These are phyloP conservation scores for Lactuca sativa DNA, from an alignment of 129 eudicot species.

Conservation along the genomic window DNA sequence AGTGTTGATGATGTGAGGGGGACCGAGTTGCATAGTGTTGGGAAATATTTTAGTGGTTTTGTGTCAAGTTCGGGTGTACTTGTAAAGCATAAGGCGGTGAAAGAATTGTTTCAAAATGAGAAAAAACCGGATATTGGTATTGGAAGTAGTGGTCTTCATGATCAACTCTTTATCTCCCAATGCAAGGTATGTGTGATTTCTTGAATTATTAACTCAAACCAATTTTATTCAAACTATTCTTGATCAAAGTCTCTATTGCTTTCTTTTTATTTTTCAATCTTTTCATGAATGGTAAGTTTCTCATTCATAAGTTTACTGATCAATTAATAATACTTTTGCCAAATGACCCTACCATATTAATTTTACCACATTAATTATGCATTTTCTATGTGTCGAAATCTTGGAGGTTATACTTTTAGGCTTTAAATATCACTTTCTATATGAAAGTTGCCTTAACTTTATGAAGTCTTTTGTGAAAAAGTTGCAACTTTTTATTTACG, in stretches of 20 bases:
- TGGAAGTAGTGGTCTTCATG: slow-evolving; percentile 56
- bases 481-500: too few relatives aligned
- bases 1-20: slow-evolving; percentile 54
- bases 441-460: neutral
- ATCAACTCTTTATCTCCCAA: slow-evolving; percentile 60
- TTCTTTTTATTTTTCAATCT: neutral
- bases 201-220: neutral
- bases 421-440: neutral
- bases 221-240: neutral
- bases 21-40: slow-evolving; percentile 65
- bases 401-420: neutral
- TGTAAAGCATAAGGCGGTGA: slow-evolving; percentile 72
- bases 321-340: too few relatives aligned
- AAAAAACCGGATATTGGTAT: slow-evolving; percentile 70
- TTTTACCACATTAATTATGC: too few relatives aligned
- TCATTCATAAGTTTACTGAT: too few relatives aligned
- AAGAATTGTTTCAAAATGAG: slow-evolving; percentile 53
- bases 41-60: slow-evolving; percentile 59
- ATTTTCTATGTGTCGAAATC: neutral
- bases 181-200: slow-evolving; percentile 66
- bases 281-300: neutral
- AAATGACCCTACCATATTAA: too few relatives aligned
- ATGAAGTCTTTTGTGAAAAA: neutral
- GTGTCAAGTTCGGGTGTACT: slow-evolving; percentile 49
- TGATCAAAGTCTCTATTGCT: neutral